Base-by-base conservation (phyloP, 805 yeast genomes). In the Kuraishia cidri region DNA sequence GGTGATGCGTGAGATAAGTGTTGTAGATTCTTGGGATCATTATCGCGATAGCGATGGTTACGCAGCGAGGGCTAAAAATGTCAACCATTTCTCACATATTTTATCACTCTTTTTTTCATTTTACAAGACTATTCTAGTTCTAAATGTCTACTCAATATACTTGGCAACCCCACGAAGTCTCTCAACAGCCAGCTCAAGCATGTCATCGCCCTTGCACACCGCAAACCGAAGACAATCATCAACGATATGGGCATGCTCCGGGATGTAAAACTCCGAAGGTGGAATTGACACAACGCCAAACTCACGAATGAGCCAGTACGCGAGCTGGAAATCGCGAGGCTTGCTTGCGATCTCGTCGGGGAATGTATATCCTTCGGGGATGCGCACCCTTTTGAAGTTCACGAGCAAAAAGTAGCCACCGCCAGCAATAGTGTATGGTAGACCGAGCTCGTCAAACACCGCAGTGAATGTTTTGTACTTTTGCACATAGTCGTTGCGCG, bases 281-380 rank as follows among this genome's bases (percentile, higher is more conserved):
- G 98, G 98, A 42, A 92, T 92, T 4, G 95, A 81, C 14, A 92
- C 97, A 26, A 92, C 94, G 8, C 98, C 98, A 37, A 90, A 55
- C 52, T 87, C 95, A 51, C 75, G 79, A 48, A 87, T 86, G 38
- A 92, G 66, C 97, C 97, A 92, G 59, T 84, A 85, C 1, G 95
- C 94, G 41, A 79, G 66, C 52, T 75, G 75, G 67, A 87, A 92
- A 60, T 92, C 98, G 41, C 76, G 76, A 11, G 95, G 90, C 40
- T 82, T 74, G 23, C 55, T 56, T 32, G 60, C 50, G 38, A 92
- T 69, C 12, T 78, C 87, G 11, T 61, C 75, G 1, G 97, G 97
- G 53, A 69, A 81, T 28, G 52, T 65, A 46, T 79, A 84, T 45
- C 73, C 80, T 2, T 57, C 60, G 3, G 97, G 97, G 24, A 92